Percentiles rank a stretch among this genome's conserved stretches.
phyloP scores from a whole-genome alignment of 2,329 filamentous ascomycete species.

The Helminthosporium solani region DNA sequence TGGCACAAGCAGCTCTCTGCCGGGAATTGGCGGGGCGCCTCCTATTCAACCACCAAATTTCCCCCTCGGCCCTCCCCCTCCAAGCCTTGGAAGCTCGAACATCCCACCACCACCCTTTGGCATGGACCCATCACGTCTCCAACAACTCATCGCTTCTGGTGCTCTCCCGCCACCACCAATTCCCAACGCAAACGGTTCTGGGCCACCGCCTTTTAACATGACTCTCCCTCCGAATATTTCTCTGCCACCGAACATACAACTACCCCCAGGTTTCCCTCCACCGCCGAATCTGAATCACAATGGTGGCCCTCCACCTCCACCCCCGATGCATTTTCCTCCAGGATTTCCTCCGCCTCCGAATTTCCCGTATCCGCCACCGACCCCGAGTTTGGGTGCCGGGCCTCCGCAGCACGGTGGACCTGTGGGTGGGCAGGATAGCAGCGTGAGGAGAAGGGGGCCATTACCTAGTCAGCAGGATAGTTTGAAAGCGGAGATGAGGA shows the following conservation, averaged over 20 bases:
- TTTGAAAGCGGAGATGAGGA: constrained; percentile 71
- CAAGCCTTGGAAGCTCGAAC: constrained; percentile 11
- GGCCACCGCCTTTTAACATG: constrained; percentile 4
- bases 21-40: constrained; percentile 48
- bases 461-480: constrained; percentile 84
- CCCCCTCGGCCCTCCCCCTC: constrained; percentile 27
- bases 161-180: constrained; percentile 40
- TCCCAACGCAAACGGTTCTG: constrained; percentile 14
- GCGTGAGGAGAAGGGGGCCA: constrained; percentile 61
- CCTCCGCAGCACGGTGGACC: constrained; percentile 37
- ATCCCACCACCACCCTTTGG: constrained; percentile 21
- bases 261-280: constrained; percentile 4
- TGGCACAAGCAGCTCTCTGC: constrained; percentile 50
- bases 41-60: constrained; percentile 34
- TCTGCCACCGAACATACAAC: neutral
- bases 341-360: constrained; percentile 21
- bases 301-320: constrained; percentile 15
- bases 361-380: constrained; percentile 7
- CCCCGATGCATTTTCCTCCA: constrained; percentile 20
- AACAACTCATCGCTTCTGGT: constrained; percentile 36
- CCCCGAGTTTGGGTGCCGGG: constrained; percentile 30
- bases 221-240: neutral
- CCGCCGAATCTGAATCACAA: constrained; percentile 4
- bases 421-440: constrained; percentile 22
- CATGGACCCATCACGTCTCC: constrained; percentile 36